Base-by-base conservation (phyloP, 768 basidiomycete species). In the Naganishia vishniacii region DNA sequence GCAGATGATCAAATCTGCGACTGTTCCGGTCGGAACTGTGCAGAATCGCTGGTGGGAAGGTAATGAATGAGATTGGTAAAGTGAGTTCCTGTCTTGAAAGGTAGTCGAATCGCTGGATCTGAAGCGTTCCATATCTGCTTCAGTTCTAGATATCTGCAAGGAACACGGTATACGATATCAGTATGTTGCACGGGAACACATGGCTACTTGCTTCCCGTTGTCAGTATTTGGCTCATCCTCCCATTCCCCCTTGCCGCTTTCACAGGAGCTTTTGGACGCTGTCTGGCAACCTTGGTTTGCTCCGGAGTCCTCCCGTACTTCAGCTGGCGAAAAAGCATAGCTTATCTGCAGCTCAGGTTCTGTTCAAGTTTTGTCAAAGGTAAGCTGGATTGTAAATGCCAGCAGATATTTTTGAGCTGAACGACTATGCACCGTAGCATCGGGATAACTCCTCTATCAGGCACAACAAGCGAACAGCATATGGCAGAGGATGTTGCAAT, bases 251-350 rank as follows among this genome's bases (percentile, higher is more conserved):
- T n/a, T 69, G 6, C 5, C 20, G 6, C 32, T 2, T 34, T 13
- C n/a, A 15, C 32, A 56, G 53, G 23, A 89, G 88, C 69, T 89
- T 91, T 75, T 91, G 90, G 89, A 91, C 90, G 25, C 78, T 92
- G 25, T 82, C 86, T 0, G 87, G 88, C n/a, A 87, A 88, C 2
- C 86, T 88, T 4, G 79, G 72, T 16, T 78, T 90, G 9, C 78
- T 89, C 4, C 60, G 72, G 3, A 81, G 85, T 70, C 82, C 81
- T 0, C 72, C 78, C 1, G 71, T 86, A 4, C 68, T 75, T 18
- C 67, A 77, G 3, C 77, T 86, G 15, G 82, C 84, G 0, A 64
- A 79, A 18, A 78, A 75, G 25, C 78, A 83, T 26, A 75, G 79
- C 0, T 80, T 84, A 64, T 87, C 88, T 0, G 80, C 83, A 7